A percentile compares a stretch with the other conserved stretches of the same genome.
Conservation (phyloP, 1,139 yeast genomes). For the Protomyces arabidopsidicola region DNA sequence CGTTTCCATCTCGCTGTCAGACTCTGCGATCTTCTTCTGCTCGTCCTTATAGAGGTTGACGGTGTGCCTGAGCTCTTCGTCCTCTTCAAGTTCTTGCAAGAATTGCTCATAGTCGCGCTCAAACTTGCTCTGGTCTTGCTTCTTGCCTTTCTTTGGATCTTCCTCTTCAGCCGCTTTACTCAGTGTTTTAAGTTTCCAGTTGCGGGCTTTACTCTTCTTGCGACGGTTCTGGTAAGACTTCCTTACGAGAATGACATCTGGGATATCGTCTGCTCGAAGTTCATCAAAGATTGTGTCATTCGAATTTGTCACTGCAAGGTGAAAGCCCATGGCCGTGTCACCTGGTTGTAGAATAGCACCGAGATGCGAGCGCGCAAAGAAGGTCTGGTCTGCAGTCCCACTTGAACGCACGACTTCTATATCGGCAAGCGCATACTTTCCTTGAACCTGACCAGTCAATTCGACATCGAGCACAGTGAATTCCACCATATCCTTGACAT, state of each 20-base stretch:
- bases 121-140: constrained; percentile 83
- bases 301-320: constrained; percentile 73
- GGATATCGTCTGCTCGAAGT: constrained; percentile 52
- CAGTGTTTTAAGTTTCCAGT: constrained; percentile 97
- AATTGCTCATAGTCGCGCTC: constrained; percentile 93
- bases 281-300: constrained; percentile 81
- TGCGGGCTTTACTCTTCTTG: constrained; percentile 73
- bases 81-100: constrained; percentile 97
- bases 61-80: constrained; percentile 85
- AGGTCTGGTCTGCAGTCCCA: constrained; percentile 76
- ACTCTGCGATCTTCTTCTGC: constrained; percentile 45
- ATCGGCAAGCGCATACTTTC: constrained; percentile 83
- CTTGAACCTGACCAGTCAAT: constrained; percentile 78
- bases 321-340: constrained; percentile 90
- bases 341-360: constrained; percentile 96
- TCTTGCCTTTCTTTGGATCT: constrained; percentile 63
- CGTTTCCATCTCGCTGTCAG: constrained; percentile 35
- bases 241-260: constrained; percentile 92
- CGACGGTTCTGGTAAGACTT: constrained; percentile 66
- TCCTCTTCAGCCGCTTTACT: constrained; percentile 82
- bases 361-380: constrained; percentile 77
- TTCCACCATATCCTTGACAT: constrained; percentile 73
- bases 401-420: constrained; percentile 78
- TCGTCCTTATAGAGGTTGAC: constrained; percentile 69
- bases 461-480: constrained; percentile 90